Base-by-base conservation (phyloP, 352 stramenopile species). In the Globisporangium solare region DNA sequence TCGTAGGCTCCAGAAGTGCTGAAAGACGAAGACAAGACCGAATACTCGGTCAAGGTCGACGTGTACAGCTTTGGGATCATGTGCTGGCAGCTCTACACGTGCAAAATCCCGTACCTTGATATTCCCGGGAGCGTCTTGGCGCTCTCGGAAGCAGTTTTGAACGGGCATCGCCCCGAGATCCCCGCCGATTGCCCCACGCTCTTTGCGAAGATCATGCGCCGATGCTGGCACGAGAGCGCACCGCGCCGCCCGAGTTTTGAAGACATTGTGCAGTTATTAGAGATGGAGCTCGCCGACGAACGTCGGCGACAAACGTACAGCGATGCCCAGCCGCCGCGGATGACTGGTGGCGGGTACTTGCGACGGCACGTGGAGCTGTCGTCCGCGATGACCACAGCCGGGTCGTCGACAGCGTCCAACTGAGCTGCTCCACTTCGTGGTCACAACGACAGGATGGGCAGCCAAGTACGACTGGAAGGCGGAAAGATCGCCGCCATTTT, bases 41-140 rank as follows among this genome's bases (percentile, higher is more conserved):
- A 82, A 32, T 92, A 92, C 64, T 90, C 79, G 35, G 63, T 92
- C 43, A 92, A 92, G 58, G 82, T 92, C 31, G 82, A 92, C 67
- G 82, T 92, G 20, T 92, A 92, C 56, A 92, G 82, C 66, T 92
- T 92, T 61, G 82, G 77, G 20, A 82, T 92, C 63, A 88, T 90
- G 55, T 92, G 79, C 69, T 92, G 82, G 82, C 82, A 92, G 70
- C 62, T 92, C 43, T 87, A 73, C 58, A 89, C 82, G 22, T 88
- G 79, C 62, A 71, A 75, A 42, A 66, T 83, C 52, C 82, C 82
- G 48, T 92, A 88, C 54, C 70, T 68, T 14, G 76, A 90, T 47
- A 92, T 92, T 21, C 82, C 82, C n/a, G 82, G 82, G 21, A 92
- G 82, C 24, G 73, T 88, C 17, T 55, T 92, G 3, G 82, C 82